Evolutionary conservation across 805 yeast species (phyloP).

Genomic region (Komagataella kurtzmanii): DNA sequence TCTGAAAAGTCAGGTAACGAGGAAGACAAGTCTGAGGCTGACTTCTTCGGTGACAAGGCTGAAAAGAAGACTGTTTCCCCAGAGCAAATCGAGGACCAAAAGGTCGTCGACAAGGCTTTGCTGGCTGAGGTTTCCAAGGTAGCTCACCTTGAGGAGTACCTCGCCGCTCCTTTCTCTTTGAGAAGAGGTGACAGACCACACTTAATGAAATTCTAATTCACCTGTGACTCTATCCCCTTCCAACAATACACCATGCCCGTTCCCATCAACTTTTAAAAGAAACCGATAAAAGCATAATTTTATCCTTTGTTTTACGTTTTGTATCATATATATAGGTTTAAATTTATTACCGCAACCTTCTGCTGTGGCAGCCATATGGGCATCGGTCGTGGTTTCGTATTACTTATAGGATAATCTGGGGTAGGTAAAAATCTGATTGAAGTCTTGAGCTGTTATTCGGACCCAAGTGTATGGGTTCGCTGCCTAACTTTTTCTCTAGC

Average conservation of each 20-base stretch:
- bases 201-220: constrained; percentile 81
- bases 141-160: constrained; percentile 93
- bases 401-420: background rate
- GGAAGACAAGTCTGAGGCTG: constrained; percentile 81
- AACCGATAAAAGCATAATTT: background rate
- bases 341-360: background rate
- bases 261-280: background rate
- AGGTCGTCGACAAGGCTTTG: constrained; percentile 85
- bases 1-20: constrained; percentile 75
- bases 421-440: background rate
- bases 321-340: background rate
- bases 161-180: constrained; percentile 89
- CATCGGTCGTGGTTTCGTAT: background rate
- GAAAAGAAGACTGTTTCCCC: constrained; percentile 83
- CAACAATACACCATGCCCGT: background rate
- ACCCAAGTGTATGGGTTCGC: no score
- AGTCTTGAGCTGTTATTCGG: background rate
- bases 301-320: background rate
- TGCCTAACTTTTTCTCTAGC: no score
- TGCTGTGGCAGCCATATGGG: background rate
- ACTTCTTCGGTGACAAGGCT: constrained; percentile 66
- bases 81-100: constrained; percentile 95
- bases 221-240: constrained; percentile 14
- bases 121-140: constrained; percentile 93
- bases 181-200: constrained; percentile 98